Base-by-base conservation (phyloP, 495 filamentous ascomycete species). In the Neurospora sp. region DNA sequence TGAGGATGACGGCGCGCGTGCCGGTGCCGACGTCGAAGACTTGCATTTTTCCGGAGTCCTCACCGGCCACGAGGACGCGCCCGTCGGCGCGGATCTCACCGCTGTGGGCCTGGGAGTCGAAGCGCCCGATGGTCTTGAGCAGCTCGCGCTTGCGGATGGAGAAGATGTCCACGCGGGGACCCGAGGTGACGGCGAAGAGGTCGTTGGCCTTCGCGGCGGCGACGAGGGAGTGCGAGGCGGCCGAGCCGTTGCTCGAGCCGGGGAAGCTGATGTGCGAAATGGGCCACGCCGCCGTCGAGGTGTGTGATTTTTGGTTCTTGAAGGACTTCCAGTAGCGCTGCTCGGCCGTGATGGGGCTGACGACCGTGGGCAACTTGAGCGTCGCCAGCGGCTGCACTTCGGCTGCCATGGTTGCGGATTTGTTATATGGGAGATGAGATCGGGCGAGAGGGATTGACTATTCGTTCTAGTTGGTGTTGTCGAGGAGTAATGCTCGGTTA, bases 241-340 rank as follows among this genome's bases (percentile, higher is more conserved):
- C 71, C 79, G 86, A 74, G 71, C 78, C 76, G 28, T 66, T 66
- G 19, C 77, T 70, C 3, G 93, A 59, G 31, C 81, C 74, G 10
- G 95, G 94, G 79, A 91, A 91, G 69, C 94, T 93, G 81, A 99
- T 96, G 79, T 93, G 88, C 39, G 93, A 97, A 77, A 99, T 87
- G 71, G 93, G 91, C 78, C 89, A 91, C 80, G 92, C 91, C 74
- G 94, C 90, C 66, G 92, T 92, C 43, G 96, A 95, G 10, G 95
- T 92, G 62, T 98, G 89, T 38, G 92, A 87, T 69, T 94, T 90
- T 39, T 93, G 91, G 62, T 94, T 95, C 81, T 91, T 92, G 86
- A 99, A 99, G 42, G 90, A 91, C 76, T 90, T 90, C 82, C 96
- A 99, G 86, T 98, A 98, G 76, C 90, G 87, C 83, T 98, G 94